Base-by-base conservation (phyloP, 148 eudicot genomes). In the Nepenthes mirabilis region DNA sequence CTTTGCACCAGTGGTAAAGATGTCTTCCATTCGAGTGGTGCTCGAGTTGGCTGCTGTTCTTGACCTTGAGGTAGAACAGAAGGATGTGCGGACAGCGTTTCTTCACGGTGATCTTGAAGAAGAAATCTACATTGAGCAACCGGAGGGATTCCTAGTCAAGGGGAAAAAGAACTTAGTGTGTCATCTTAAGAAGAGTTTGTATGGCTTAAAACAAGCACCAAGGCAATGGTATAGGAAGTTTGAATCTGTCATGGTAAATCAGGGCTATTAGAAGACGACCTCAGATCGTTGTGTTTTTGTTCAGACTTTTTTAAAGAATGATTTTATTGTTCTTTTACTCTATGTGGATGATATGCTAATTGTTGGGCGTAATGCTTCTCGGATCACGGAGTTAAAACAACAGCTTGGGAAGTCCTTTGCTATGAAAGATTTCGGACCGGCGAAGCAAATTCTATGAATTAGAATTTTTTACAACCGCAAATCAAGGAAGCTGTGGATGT, bases 261-360 rank as follows among this genome's bases (percentile, higher is more conserved):
- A 63, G 11, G 32, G 32, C 5, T 63, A 37, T 45, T 9, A 43
- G 13, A 48, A 52, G 9, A 63, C 68, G 6, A 2, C 8, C 6
- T 34, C 47, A 10, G 33, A 62, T 12, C 62, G 47, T 32, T 70
- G 43, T 10, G 51, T 49, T 10, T 62, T 33, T 43, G 1, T 57
- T 1, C 47, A 55, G 9, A 43, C 9, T 11, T 56, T 14, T 33
- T 2, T 34, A 1, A 2, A 45, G 5, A 43, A 8, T 36, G n/a
- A 57, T 13, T 56, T 49, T 32, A 51, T 50, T 7, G 57, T 57
- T 34, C 45, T 63, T 14, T 12, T 58, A 12, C 23, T 68, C 1
- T 68, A 60, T 61, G 61, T 61, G 8, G 61, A 68, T 49, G 37
- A 61, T 32, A 68, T 62, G 66, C 33, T 68, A 5, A 68, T 68